A percentile compares a stretch with the other conserved stretches of the same genome.
These are phyloP conservation scores for Pseudogymnoascus sp. DNA, from an alignment of 2,329 filamentous ascomycete species.

Conservation along the genomic window DNA sequence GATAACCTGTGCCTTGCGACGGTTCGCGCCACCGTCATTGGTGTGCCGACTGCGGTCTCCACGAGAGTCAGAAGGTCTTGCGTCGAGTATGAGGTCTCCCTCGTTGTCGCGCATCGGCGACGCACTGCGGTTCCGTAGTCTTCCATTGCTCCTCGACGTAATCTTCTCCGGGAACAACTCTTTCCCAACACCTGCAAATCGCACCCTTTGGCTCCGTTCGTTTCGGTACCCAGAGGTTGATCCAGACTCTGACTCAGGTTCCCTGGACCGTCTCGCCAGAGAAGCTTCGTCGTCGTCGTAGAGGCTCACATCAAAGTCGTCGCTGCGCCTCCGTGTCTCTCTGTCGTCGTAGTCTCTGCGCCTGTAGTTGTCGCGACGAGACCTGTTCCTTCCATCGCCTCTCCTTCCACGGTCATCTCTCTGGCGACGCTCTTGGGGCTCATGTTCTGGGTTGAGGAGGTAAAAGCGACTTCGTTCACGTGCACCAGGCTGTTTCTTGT, in stretches of 20 bases:
- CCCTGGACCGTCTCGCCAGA: constrained; percentile 27
- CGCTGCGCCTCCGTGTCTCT: constrained; percentile 30
- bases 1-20: constrained; percentile 37
- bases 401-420: constrained; percentile 40
- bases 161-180: constrained; percentile 53
- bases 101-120: constrained; percentile 30
- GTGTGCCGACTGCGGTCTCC: constrained; percentile 11
- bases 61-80: constrained; percentile 18
- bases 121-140: constrained; percentile 27
- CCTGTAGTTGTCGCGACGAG: constrained; percentile 47
- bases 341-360: constrained; percentile 46
- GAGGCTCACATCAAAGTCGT: constrained; percentile 66
- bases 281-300: constrained; percentile 62
- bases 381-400: constrained; percentile 27
- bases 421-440: constrained; percentile 65
- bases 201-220: constrained; percentile 18
- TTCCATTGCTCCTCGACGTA: constrained; percentile 24
- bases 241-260: constrained; percentile 15
- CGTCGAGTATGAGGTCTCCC: constrained; percentile 19
- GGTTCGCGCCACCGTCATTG: constrained; percentile 31
- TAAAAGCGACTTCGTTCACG: constrained; percentile 83
- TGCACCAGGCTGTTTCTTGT: constrained; percentile 74
- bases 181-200: constrained; percentile 30
- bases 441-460: constrained; percentile 80
- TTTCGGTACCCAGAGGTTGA: constrained; percentile 26